A percentile compares a stretch with the other conserved stretches of the same genome.
These are phyloP conservation scores for Microbotryum saponariae DNA, from an alignment of 1,284 basidiomycete genomes.

Conservation along the genomic window DNA sequence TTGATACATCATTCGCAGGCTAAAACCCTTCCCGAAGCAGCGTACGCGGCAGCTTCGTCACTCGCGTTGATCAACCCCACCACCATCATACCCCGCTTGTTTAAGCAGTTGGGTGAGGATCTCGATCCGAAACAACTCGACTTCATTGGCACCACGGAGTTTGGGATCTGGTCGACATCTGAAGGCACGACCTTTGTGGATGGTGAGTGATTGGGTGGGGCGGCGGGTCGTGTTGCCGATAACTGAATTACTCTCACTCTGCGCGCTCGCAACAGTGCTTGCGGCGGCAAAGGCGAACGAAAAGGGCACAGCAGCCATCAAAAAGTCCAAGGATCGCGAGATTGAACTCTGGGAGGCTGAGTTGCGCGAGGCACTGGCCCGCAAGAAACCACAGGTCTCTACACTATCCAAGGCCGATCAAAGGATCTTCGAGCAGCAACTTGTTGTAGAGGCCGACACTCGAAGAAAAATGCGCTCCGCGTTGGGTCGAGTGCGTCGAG, in stretches of 20 bases:
- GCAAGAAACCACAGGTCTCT: conserved; percentile 52
- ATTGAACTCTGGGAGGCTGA: conserved; percentile 90
- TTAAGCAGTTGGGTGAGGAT: conserved; percentile 58
- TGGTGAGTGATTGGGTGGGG: conserved; percentile 36
- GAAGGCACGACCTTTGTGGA: conserved; percentile 70
- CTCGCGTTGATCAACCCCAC: conserved; percentile 69
- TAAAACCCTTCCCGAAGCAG: conserved; percentile 46
- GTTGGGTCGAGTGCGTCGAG: conserved; percentile 55
- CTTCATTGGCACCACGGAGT: conserved; percentile 60
- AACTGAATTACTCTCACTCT: conserved; percentile 4
- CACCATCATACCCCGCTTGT: conserved; percentile 57
- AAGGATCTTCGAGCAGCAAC: conserved; percentile 66
- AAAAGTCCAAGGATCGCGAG: conserved; percentile 65
- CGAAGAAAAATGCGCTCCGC: conserved; percentile 54
- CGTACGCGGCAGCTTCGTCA: conserved; percentile 65
- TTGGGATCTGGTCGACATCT: conserved; percentile 76
- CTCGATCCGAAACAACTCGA: conserved; percentile 55
- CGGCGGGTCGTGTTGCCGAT: too few relatives aligned
- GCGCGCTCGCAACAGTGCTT: conserved; percentile 20
- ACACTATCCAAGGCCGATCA: conserved; percentile 72
- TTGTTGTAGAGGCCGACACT: conserved; percentile 64
- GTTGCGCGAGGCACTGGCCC: conserved; percentile 70
- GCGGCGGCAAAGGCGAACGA: conserved; percentile 17
- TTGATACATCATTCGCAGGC: conserved; percentile 29
- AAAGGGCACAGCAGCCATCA: conserved; percentile 7